These are phyloP conservation scores for Leptographium lundbergii DNA, from an alignment of 2,329 filamentous ascomycete species.

Conservation along the genomic window DNA sequence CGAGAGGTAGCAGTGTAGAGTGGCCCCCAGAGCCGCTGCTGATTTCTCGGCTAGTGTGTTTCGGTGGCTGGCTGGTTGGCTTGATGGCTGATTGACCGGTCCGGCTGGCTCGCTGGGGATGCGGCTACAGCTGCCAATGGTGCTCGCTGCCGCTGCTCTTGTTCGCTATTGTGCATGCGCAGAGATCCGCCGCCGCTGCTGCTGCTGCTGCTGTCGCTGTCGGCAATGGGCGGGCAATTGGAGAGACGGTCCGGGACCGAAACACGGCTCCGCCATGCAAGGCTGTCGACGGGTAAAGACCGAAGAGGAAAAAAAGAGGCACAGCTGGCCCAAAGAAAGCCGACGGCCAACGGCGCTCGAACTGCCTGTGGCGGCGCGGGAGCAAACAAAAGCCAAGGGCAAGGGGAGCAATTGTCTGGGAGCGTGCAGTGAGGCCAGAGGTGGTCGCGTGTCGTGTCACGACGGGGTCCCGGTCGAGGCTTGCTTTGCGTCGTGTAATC, in stretches of 20 bases:
- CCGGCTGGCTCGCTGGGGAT: neutral
- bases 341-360: neutral
- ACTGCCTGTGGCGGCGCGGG: neutral
- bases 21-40: neutral
- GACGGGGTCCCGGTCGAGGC: neutral
- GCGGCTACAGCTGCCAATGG: neutral
- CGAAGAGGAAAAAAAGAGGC: neutral
- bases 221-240: neutral
- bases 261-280: conserved; percentile 3
- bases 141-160: neutral
- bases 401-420: neutral
- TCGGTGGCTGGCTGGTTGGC: neutral
- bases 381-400: neutral
- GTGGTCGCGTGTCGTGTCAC: conserved; percentile 1
- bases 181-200: neutral
- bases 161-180: neutral
- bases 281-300: neutral
- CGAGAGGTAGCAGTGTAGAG: neutral
- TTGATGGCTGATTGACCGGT: neutral
- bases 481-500: neutral
- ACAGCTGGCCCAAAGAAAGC: neutral
- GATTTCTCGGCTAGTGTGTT: neutral
- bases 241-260: neutral
- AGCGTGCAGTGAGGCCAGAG: neutral
- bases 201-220: neutral